Evolutionary conservation across 805 yeast genomes (phyloP).

Genomic region (Candida odintsovae): DNA sequence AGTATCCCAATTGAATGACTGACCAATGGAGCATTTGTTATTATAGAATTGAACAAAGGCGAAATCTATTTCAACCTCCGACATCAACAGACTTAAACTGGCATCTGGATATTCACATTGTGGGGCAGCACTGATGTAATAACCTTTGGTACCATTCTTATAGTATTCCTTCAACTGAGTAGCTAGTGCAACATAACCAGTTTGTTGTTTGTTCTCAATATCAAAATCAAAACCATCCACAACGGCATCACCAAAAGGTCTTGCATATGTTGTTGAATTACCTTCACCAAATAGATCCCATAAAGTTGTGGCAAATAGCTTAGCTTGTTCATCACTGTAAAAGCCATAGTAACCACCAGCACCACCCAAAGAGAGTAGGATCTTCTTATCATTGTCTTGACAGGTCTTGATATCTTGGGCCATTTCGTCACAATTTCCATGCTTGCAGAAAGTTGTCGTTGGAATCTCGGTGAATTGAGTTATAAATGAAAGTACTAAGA

Average conservation of each 20-base stretch:
- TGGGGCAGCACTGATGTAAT: constrained; percentile 85
- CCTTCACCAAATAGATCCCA: constrained; percentile 66
- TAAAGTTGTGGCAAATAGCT: constrained; percentile 49
- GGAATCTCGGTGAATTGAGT: constrained; percentile 38
- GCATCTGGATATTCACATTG: constrained; percentile 90
- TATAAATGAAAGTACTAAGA: constrained; percentile 67
- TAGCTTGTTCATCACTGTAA: constrained; percentile 73
- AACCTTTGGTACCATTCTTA: constrained; percentile 49
- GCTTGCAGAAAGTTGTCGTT: constrained; percentile 52
- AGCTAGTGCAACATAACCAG: constrained; percentile 66
- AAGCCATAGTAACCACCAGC: constrained; percentile 81
- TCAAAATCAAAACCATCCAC: constrained; percentile 95
- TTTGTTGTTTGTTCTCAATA: constrained; percentile 58
- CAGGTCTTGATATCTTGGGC: constrained; percentile 73
- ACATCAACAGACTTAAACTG: constrained; percentile 53
- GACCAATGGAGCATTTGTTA: constrained; percentile 61
- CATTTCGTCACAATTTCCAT: constrained; percentile 45
- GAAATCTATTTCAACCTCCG: constrained; percentile 63
- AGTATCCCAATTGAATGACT: constrained; percentile 60
- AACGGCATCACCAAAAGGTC: constrained; percentile 63
- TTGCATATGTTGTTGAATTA: constrained; percentile 43
- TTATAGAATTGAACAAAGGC: constrained; percentile 88
- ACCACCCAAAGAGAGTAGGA: constrained; percentile 74
- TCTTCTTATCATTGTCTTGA: constrained; percentile 74
- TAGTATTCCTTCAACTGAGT: constrained; percentile 45